phyloP scores from a whole-genome alignment of 441 rosid genomes.

The Populus tomentosa region DNA sequence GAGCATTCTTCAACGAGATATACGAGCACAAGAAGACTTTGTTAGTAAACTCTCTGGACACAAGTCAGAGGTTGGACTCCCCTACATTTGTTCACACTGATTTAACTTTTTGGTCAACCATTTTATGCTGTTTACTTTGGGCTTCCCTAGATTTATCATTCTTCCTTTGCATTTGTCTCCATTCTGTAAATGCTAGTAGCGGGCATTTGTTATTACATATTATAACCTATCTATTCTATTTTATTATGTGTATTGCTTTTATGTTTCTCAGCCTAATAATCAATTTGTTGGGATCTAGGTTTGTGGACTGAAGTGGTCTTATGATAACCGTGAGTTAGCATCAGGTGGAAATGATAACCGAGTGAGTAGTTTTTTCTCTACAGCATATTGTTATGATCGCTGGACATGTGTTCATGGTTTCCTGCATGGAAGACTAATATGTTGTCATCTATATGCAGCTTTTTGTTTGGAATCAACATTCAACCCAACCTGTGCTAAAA shows the following conservation, averaged over 20 bases:
- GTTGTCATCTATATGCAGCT: constrained; percentile 48
- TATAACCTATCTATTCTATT: background rate
- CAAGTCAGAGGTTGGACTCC: constrained; percentile 66
- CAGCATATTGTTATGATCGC: background rate
- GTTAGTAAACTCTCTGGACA: constrained; percentile 86
- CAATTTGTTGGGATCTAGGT: no score
- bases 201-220: background rate
- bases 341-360: constrained; percentile 6
- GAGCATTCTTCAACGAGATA: constrained; percentile 84
- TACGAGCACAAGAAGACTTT: constrained; percentile 72
- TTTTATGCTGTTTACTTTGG: background rate
- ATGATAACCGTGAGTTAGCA: no score
- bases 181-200: constrained; percentile 1
- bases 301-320: no score
- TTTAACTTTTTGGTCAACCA: constrained; percentile 9
- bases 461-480: constrained; percentile 95
- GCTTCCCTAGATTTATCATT: background rate
- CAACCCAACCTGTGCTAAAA: constrained; percentile 78
- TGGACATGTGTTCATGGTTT: background rate
- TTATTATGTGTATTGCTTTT: no score
- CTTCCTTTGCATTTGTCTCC: background rate
- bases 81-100: background rate
- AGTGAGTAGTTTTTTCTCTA: constrained; percentile 35
- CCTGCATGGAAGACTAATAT: constrained; percentile 1
- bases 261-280: no score